A percentile compares a stretch with the other conserved stretches of the same genome.
These are phyloP conservation scores for Colletotrichum musae DNA, from an alignment of 2,329 filamentous ascomycete genomes.

Conservation along the genomic window DNA sequence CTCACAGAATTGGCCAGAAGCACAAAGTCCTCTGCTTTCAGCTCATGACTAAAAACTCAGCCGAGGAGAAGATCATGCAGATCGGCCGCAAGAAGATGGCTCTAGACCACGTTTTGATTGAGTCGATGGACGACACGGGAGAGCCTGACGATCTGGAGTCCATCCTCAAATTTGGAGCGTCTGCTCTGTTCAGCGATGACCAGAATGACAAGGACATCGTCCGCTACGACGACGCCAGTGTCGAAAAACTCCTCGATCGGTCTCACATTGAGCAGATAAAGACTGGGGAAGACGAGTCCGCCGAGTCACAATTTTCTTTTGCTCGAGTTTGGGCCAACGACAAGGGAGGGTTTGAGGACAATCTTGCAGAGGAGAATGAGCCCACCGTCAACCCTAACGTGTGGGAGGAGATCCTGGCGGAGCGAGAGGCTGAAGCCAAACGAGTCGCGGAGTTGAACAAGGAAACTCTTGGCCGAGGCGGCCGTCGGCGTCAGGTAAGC, in stretches of 20 bases:
- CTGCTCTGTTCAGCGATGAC: conserved; percentile 86
- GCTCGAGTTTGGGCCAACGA: conserved; percentile 95
- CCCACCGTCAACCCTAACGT: conserved; percentile 75
- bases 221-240: conserved; percentile 82
- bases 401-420: conserved; percentile 89
- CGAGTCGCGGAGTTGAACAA: conserved; percentile 77
- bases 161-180: conserved; percentile 88
- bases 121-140: conserved; percentile 90
- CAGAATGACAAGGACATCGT: conserved; percentile 77
- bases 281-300: conserved; percentile 72
- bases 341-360: conserved; percentile 75
- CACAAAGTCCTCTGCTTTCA: conserved; percentile 97
- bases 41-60: conserved; percentile 88
- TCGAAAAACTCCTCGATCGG: conserved; percentile 94
- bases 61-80: conserved; percentile 96
- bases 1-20: conserved; percentile 96
- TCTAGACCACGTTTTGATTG: conserved; percentile 93
- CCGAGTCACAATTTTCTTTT: conserved; percentile 88
- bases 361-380: conserved; percentile 66
- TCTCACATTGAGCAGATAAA: conserved; percentile 83
- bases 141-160: conserved; percentile 86
- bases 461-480: conserved; percentile 88
- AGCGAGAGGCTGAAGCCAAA: conserved; percentile 73
- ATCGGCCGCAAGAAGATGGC: conserved; percentile 97
- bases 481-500: conserved; percentile 75